These are phyloP conservation scores for Aspergillus fumigatiaffinis DNA, from an alignment of 2,329 filamentous ascomycete species.

Conservation along the genomic window DNA sequence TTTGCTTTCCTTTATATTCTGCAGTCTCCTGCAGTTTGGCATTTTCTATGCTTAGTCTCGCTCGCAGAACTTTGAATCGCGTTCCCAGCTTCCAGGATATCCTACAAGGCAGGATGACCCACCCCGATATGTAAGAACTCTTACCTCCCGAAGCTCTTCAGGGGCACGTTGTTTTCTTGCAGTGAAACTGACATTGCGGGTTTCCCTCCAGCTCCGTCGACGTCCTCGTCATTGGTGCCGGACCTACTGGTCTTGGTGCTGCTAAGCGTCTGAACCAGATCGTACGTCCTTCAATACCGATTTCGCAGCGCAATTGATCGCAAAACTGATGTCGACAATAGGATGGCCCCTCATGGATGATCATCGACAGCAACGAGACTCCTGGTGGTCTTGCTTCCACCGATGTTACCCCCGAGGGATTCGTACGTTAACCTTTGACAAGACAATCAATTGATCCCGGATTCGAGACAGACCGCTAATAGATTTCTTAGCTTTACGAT, in stretches of 20 bases:
- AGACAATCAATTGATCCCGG: background rate
- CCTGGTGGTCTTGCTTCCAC: conserved; percentile 95
- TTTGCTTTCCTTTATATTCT: conserved; percentile 21
- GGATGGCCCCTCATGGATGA: conserved; percentile 93
- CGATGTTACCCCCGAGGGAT: conserved; percentile 91
- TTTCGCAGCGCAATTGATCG: background rate
- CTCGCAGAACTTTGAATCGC: conserved; percentile 40
- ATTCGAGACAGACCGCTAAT: conserved; percentile 7
- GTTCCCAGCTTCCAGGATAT: conserved; percentile 45
- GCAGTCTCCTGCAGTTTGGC: conserved; percentile 27
- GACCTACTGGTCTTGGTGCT: conserved; percentile 94
- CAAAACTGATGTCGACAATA: conserved; percentile 40
- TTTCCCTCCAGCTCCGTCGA: conserved; percentile 70
- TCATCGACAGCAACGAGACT: conserved; percentile 85
- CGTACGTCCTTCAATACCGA: conserved; percentile 52
- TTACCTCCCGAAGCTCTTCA: conserved; percentile 1
- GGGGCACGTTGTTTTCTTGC: conserved; percentile 3
- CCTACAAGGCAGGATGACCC: conserved; percentile 45
- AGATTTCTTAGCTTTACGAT: conserved; percentile 75
- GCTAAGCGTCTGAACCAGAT: conserved; percentile 97
- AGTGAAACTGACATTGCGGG: conserved; percentile 11
- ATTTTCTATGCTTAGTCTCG: conserved; percentile 42
- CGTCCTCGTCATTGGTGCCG: conserved; percentile 95
- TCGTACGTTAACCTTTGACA: conserved; percentile 62
- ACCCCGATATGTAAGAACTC: conserved; percentile 41